Percentiles rank a stretch among this genome's conserved stretches.
phyloP scores from a whole-genome alignment of 2,329 filamentous ascomycete species.

The Seiridium cupressi region DNA sequence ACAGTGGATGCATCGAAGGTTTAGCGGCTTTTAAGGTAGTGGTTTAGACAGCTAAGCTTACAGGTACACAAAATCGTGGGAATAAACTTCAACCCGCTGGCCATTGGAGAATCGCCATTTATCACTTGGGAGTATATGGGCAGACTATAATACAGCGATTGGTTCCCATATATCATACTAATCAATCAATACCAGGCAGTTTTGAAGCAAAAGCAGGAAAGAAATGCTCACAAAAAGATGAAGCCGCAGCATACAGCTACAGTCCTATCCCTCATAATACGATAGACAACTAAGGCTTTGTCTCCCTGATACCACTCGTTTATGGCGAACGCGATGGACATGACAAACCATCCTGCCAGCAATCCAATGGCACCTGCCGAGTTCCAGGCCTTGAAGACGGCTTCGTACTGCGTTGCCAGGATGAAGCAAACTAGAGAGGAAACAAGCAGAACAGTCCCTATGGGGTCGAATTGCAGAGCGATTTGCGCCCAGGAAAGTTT shows the following conservation, averaged over 20 bases:
- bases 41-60: conserved; percentile 11
- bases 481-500: conserved; percentile 9
- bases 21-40: not conserved
- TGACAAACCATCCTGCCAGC: conserved; percentile 32
- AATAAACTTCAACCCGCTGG: conserved; percentile 37
- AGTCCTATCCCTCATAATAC: conserved; percentile 34
- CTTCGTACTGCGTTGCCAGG: conserved; percentile 31
- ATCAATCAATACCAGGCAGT: not conserved
- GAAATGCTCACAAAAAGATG: conserved; percentile 14
- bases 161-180: not conserved
- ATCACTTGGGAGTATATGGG: conserved; percentile 49
- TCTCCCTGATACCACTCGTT: conserved; percentile 32
- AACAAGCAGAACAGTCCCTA: conserved; percentile 20
- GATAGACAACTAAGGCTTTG: conserved; percentile 34
- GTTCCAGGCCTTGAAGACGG: conserved; percentile 22
- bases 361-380: conserved; percentile 31
- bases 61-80: conserved; percentile 18
- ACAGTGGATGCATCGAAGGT: not conserved
- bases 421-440: conserved; percentile 20
- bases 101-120: conserved; percentile 31
- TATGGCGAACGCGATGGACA: conserved; percentile 36
- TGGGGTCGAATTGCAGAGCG: conserved; percentile 20
- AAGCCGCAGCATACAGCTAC: conserved; percentile 20
- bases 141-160: conserved; percentile 35
- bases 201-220: conserved; percentile 4